Evolutionary conservation across 371 early-diverging fungal species (phyloP).

Genomic region (Syncephalastrum sp.): DNA sequence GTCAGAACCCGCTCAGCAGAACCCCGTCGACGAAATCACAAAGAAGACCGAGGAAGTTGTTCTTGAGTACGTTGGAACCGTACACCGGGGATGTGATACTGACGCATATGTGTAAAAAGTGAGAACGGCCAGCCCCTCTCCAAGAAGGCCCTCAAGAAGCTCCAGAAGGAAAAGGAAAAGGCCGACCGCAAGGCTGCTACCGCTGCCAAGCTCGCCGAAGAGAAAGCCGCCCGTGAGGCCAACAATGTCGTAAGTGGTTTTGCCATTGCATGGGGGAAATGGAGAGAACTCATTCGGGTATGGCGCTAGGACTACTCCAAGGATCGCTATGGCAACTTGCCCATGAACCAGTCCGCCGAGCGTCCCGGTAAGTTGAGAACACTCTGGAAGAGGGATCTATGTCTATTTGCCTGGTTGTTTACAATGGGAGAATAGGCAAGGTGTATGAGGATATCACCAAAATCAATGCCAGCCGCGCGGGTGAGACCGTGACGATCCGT

Average conservation of each 20-base stretch:
- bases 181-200: conserved; percentile 77
- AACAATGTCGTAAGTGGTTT: conserved; percentile 48
- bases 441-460: conserved; percentile 54
- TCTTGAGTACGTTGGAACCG: conserved; percentile 20
- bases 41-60: conserved; percentile 14
- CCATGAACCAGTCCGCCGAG: conserved; percentile 84
- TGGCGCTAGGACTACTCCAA: conserved; percentile 68
- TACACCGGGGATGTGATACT: conserved; percentile 53
- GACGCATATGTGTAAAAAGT: conserved; percentile 49
- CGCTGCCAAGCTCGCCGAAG: conserved; percentile 80
- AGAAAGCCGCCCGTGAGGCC: conserved; percentile 82
- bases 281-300: not conserved
- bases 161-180: conserved; percentile 90
- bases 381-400: not conserved
- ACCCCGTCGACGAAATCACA: conserved; percentile 9
- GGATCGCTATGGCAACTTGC: conserved; percentile 86
- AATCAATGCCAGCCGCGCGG: conserved; percentile 64
- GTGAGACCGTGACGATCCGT: conserved; percentile 77
- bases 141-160: conserved; percentile 92
- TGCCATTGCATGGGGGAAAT: not conserved
- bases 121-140: conserved; percentile 90
- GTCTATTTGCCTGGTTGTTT: not conserved
- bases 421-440: conserved; percentile 20
- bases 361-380: conserved; percentile 52
- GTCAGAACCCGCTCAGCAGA: conserved; percentile 11